phyloP scores from a whole-genome alignment of 192 early-diverging fungal genomes.

The Kappamyces sp. region DNA sequence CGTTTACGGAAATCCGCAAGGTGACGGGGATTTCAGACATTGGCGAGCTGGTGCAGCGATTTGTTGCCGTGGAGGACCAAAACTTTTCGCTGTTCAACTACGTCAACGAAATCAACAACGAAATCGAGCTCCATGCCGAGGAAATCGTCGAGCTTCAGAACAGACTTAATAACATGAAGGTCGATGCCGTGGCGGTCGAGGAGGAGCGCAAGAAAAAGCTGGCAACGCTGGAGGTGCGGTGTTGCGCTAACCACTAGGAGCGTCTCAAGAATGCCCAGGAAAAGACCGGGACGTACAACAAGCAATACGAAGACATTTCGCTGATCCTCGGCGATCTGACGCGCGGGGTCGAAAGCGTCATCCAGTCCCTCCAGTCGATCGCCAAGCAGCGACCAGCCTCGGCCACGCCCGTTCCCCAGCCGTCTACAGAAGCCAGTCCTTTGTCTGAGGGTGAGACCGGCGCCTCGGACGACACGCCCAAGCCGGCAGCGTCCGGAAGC shows the following conservation, averaged over 20 bases:
- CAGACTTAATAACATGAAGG: constrained; percentile 38
- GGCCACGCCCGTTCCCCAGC: constrained; percentile 2
- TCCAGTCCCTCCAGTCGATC: constrained; percentile 25
- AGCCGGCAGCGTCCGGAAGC: not conserved
- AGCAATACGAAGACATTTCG: constrained; percentile 34
- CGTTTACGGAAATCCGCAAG: constrained; percentile 46
- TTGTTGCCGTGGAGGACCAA: constrained; percentile 56
- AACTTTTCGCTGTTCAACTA: constrained; percentile 65
- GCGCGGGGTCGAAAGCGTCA: constrained; percentile 31
- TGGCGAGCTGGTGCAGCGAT: constrained; percentile 47
- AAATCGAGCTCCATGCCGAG: constrained; percentile 51
- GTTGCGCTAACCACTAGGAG: not conserved
- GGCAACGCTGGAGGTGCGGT: constrained; percentile 35
- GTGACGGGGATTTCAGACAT: constrained; percentile 51
- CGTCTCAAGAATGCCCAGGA: constrained; percentile 8
- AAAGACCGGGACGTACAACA: constrained; percentile 21
- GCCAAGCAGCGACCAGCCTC: constrained; percentile 3
- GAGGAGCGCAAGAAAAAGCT: constrained; percentile 35
- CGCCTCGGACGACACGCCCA: not conserved
- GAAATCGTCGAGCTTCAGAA: constrained; percentile 51
- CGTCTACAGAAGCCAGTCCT: not conserved
- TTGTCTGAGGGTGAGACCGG: constrained; percentile 2
- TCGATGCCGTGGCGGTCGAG: constrained; percentile 37
- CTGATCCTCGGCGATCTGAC: constrained; percentile 31
- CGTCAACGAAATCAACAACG: constrained; percentile 61